Evolutionary conservation across 805 yeast species (phyloP).

Genomic region (Scheffersomyces spartinae): DNA sequence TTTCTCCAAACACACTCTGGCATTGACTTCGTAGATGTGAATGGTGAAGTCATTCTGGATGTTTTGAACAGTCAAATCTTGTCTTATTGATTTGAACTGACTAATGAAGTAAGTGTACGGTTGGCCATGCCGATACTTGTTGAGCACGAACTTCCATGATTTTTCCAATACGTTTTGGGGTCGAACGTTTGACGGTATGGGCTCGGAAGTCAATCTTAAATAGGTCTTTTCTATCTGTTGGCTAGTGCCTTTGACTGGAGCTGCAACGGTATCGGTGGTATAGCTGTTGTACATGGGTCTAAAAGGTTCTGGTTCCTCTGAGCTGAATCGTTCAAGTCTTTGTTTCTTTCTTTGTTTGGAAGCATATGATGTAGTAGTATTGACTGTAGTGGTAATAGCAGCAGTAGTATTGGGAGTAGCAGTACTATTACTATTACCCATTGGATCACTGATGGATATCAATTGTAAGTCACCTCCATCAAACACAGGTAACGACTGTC

Average conservation of each 20-base stretch:
- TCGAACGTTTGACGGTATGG: constrained; percentile 74
- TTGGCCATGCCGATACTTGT: constrained; percentile 37
- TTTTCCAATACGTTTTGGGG: constrained; percentile 53
- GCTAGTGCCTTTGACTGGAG: constrained; percentile 49
- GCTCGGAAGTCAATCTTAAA: constrained; percentile 79
- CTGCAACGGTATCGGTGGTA: constrained; percentile 2
- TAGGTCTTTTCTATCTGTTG: constrained; percentile 64
- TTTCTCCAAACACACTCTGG: constrained; percentile 73
- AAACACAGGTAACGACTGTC: constrained; percentile 37
- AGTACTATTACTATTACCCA: too few relatives aligned
- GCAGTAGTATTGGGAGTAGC: too few relatives aligned
- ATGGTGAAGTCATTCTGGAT: constrained; percentile 69
- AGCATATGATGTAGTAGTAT: constrained; percentile 7
- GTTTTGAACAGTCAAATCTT: constrained; percentile 87
- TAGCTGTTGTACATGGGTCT: constrained; percentile 1
- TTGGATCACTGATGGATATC: too few relatives aligned
- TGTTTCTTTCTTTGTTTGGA: constrained; percentile 26
- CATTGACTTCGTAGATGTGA: constrained; percentile 74
- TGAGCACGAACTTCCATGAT: constrained; percentile 42
- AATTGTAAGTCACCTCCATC: too few relatives aligned
- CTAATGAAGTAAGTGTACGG: constrained; percentile 73
- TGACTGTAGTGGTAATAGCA: too few relatives aligned
- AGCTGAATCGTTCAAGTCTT: constrained; percentile 41
- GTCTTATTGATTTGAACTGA: constrained; percentile 86
- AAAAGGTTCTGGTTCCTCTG: constrained; percentile 16